Evolutionary conservation across 257 asterid genomes (phyloP).

Genomic region (Fraxinus pennsylvanica): DNA sequence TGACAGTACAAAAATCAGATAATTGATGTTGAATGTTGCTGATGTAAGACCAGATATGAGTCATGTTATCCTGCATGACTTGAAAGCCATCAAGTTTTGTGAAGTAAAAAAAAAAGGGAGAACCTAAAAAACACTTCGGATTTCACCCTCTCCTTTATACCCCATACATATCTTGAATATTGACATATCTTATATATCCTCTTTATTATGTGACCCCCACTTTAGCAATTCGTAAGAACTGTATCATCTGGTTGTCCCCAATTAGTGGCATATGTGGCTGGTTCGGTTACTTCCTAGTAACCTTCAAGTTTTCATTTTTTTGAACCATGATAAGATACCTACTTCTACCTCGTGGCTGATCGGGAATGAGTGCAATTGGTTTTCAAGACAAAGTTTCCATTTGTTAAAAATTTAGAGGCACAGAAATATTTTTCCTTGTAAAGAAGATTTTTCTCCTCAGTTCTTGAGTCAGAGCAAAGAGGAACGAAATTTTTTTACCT

Average conservation of each 20-base stretch:
- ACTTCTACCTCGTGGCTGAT: neutral
- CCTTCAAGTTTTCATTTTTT: neutral
- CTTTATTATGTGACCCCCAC: neutral
- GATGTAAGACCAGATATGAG: neutral
- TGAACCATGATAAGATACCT: neutral
- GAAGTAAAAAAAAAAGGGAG: neutral
- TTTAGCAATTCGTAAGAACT: neutral
- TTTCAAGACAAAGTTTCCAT: neutral
- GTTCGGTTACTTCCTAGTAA: neutral
- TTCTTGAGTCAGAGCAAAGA: slow-evolving; percentile 1
- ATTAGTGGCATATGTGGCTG: neutral
- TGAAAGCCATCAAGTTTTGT: neutral
- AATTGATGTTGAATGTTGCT: neutral
- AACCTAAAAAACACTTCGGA: neutral
- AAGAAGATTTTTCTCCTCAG: neutral
- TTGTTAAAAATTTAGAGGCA: neutral
- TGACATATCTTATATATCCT: neutral
- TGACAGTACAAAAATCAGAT: neutral
- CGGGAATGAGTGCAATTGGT: neutral
- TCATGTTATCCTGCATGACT: neutral
- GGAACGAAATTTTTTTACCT: neutral
- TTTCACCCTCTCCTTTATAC: neutral
- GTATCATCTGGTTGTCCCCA: neutral
- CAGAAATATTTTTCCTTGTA: slow-evolving; percentile 1
- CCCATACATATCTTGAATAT: neutral